These are phyloP conservation scores for Ganoderma sinense DNA, from an alignment of 1,284 basidiomycete species.

Conservation along the genomic window DNA sequence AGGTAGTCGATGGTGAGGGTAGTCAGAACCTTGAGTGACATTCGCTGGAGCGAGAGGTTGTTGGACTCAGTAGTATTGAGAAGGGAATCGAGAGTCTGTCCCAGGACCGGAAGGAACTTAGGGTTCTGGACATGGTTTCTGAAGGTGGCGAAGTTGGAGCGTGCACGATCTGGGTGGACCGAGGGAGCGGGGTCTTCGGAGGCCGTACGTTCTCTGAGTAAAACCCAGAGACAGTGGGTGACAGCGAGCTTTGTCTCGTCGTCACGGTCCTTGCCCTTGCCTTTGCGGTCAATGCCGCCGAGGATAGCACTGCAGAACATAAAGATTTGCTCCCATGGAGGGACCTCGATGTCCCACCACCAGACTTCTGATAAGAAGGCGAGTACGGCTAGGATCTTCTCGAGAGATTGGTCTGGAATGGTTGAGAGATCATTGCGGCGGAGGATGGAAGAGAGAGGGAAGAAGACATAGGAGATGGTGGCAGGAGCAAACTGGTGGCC, in stretches of 20 bases:
- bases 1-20: conserved; percentile 69
- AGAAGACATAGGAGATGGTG: conserved; percentile 87
- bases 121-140: conserved; percentile 53
- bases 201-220: conserved; percentile 59
- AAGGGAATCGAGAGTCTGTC: conserved; percentile 82
- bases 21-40: conserved; percentile 67
- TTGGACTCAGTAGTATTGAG: conserved; percentile 63
- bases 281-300: conserved; percentile 66
- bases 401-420: conserved; percentile 84
- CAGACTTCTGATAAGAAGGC: conserved; percentile 68
- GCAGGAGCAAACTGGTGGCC: conserved; percentile 56
- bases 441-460: conserved; percentile 85
- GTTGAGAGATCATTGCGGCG: conserved; percentile 70
- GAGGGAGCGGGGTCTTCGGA: conserved; percentile 43
- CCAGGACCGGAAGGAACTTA: conserved; percentile 79
- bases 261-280: conserved; percentile 65
- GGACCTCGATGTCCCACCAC: conserved; percentile 80
- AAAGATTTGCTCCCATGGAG: conserved; percentile 85
- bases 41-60: conserved; percentile 66
- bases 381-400: conserved; percentile 74
- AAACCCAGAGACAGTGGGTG: conserved; percentile 58
- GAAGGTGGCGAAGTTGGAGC: conserved; percentile 45
- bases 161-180: conserved; percentile 40
- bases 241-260: conserved; percentile 83
- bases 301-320: conserved; percentile 78